Evolutionary conservation across 352 stramenopile species (phyloP), one percentile per base, ranked within the genome.

Genomic region (Hyaloperonospora arabidopsidis): DNA sequence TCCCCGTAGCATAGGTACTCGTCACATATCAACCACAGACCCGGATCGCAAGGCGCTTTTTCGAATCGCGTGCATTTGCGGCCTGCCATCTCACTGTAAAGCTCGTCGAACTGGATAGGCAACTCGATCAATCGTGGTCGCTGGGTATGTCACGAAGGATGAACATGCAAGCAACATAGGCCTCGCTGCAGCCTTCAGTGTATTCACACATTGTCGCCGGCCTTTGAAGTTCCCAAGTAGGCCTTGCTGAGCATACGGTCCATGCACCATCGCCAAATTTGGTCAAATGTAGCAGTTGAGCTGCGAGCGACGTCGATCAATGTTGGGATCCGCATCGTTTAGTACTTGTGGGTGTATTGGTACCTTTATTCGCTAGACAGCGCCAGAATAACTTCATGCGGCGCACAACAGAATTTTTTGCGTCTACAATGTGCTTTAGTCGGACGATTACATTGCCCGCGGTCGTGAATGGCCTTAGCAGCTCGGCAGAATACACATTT

Each of bases 121-220:
- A 94, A 74, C 12, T 89, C 68, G n/a, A 94, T 81, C n/a, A 94
- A 65, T 2, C 72, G 76, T 18, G 79, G 79, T 34, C 72, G 71
- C 21, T 63, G 17, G 64, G 49, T 7, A 75, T 52, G 49, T 94
- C 82, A 19, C 84, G 81, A 18, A 94, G 47, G 45, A 94, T 90
- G 45, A 94, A 94, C 82, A 94, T 92, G 61, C 82, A 93, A 29
- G 84, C 84, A 19, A 91, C 76, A 54, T 93, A 94, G 14, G 76
- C 79, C 49, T 94, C 84, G 55, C 84, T 88, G 53, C 76, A 86
- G 17, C 82, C 78, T 59, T 94, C 84, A 13, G 82, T 86, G 58
- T 94, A 82, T 49, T 94, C 84, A 52, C 84, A 94, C 53, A n/a
- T 84, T 88, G 51, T 90, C 82, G 15, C 82, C 78, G 41, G 67